These are phyloP conservation scores for Kalanchoe fedtschenkoi DNA, from an alignment of 164 flowering plant genomes.

Conservation along the genomic window DNA sequence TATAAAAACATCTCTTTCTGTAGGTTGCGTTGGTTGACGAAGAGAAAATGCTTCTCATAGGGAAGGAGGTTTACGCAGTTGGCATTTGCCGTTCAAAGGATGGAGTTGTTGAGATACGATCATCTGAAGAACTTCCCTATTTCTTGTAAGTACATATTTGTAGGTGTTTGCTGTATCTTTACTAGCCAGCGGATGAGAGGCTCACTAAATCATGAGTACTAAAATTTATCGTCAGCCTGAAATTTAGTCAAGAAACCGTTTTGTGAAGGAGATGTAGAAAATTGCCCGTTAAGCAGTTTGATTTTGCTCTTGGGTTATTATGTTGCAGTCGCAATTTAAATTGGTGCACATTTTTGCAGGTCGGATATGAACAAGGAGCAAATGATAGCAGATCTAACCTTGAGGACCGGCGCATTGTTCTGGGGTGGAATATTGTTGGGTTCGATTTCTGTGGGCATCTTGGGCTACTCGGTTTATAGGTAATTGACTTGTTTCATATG, in stretches of 20 bases:
- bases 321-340: not conserved
- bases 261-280: no score
- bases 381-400: slow-evolving; percentile 49
- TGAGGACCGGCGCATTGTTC: slow-evolving; percentile 32
- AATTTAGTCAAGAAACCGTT: no score
- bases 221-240: no score
- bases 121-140: slow-evolving; percentile 70
- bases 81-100: slow-evolving; percentile 52
- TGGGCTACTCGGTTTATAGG: slow-evolving; percentile 65
- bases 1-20: not conserved
- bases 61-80: slow-evolving; percentile 68
- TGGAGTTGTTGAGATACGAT: slow-evolving; percentile 61
- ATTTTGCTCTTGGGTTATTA: not conserved
- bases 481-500: slow-evolving; percentile 11
- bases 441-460: slow-evolving; percentile 51
- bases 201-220: no score
- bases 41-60: slow-evolving; percentile 79
- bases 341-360: slow-evolving; percentile 27
- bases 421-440: slow-evolving; percentile 66
- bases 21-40: slow-evolving; percentile 86
- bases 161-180: not conserved
- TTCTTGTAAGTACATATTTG: slow-evolving; percentile 55
- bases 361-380: slow-evolving; percentile 68
- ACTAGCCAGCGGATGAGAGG: no score
- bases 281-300: not conserved